Conservation (phyloP, 306 rosid species). For the Corylus heterophylla region DNA sequence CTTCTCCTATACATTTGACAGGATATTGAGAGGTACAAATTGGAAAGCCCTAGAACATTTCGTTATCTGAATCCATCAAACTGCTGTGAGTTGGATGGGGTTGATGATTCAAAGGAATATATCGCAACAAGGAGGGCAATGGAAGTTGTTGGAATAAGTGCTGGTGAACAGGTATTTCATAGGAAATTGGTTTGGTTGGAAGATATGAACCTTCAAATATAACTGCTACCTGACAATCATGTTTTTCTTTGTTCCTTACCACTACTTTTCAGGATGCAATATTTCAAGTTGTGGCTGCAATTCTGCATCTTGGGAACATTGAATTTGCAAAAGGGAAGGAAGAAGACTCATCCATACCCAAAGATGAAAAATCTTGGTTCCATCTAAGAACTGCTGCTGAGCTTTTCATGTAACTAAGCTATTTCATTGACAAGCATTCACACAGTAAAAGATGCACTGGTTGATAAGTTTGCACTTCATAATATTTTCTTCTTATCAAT, state of each 20-base stretch:
- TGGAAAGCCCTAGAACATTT: slow-evolving; percentile 78
- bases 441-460: slow-evolving; percentile 23
- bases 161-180: slow-evolving; percentile 75
- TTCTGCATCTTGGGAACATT: slow-evolving; percentile 95
- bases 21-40: slow-evolving; percentile 78
- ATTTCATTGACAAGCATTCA: slow-evolving; percentile 28
- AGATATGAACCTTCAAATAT: slow-evolving; percentile 15
- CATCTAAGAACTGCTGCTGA: slow-evolving; percentile 88
- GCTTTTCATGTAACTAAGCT: slow-evolving; percentile 70
- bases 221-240: slow-evolving; percentile 23
- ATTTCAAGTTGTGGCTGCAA: slow-evolving; percentile 97
- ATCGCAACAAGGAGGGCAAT: slow-evolving; percentile 81
- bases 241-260: slow-evolving; percentile 14
- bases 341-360: slow-evolving; percentile 81
- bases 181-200: slow-evolving; percentile 28
- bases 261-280: slow-evolving; percentile 69
- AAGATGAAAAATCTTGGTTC: slow-evolving; percentile 83
- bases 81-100: slow-evolving; percentile 77
- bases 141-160: slow-evolving; percentile 91
- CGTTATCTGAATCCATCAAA: slow-evolving; percentile 92
- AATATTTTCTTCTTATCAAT: too few relatives aligned
- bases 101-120: slow-evolving; percentile 84
- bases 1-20: slow-evolving; percentile 32
- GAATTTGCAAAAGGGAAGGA: slow-evolving; percentile 94
- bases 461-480: slow-evolving; percentile 24